Conservation (phyloP, 2,329 filamentous ascomycete genomes). For the Arthrinium puccinioides region DNA sequence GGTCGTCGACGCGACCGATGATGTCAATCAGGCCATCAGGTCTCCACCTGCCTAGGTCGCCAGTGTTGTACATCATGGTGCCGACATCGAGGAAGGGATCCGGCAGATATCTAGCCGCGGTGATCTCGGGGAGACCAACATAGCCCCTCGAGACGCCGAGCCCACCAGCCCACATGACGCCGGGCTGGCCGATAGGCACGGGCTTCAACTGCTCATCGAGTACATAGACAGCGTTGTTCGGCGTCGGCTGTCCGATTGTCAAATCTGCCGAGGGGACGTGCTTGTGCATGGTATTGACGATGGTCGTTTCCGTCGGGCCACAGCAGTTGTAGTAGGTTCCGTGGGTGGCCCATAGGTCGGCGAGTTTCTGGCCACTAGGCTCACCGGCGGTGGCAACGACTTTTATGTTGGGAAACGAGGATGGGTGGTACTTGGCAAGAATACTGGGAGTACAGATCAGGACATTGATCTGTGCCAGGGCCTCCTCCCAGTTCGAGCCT, state of each 20-base stretch:
- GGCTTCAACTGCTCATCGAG: constrained; percentile 38
- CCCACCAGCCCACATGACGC: constrained; percentile 51
- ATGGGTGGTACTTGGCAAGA: constrained; percentile 39
- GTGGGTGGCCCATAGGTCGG: constrained; percentile 45
- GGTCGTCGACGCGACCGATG: constrained; percentile 51
- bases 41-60: constrained; percentile 49
- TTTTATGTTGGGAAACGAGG: constrained; percentile 42
- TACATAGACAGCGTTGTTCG: constrained; percentile 50
- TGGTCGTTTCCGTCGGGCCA: constrained; percentile 53
- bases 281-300: constrained; percentile 49
- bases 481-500: constrained; percentile 39
- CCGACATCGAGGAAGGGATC: constrained; percentile 46
- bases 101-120: constrained; percentile 37
- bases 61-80: constrained; percentile 51
- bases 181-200: constrained; percentile 38
- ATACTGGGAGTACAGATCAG: constrained; percentile 50
- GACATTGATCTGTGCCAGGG: constrained; percentile 40
- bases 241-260: constrained; percentile 47
- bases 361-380: constrained; percentile 37
- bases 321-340: constrained; percentile 49
- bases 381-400: constrained; percentile 49
- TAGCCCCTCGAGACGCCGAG: constrained; percentile 49
- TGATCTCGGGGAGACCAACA: constrained; percentile 43
- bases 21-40: constrained; percentile 45
- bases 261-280: constrained; percentile 38